phyloP scores from a whole-genome alignment of 352 stramenopile genomes.

The Globisporangium recalcitrans region DNA sequence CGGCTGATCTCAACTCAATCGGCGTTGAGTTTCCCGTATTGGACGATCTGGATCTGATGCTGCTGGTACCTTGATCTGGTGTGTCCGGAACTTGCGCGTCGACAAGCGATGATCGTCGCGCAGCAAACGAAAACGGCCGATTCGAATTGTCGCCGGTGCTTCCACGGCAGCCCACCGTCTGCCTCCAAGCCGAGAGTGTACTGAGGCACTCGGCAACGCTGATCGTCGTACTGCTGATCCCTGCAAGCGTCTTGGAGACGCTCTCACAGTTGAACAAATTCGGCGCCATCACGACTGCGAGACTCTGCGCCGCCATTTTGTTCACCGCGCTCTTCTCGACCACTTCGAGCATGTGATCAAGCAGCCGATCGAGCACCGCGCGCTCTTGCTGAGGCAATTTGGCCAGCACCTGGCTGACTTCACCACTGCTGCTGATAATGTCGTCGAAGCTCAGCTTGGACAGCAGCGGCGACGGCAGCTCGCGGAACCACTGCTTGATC shows the following conservation, averaged over 20 bases:
- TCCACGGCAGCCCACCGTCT: background rate
- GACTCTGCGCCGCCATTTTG: constrained; percentile 44
- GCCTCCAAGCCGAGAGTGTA: constrained; percentile 34
- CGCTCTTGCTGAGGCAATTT: constrained; percentile 28
- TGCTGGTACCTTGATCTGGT: background rate
- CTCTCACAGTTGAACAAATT: constrained; percentile 39
- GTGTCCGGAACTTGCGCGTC: background rate
- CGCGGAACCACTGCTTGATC: constrained; percentile 58
- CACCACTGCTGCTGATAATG: constrained; percentile 7
- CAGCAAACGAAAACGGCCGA: background rate
- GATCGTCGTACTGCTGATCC: constrained; percentile 18
- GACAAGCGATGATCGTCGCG: background rate
- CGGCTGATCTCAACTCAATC: background rate
- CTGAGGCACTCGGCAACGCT: constrained; percentile 37
- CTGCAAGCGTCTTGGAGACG: constrained; percentile 15
- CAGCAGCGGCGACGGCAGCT: constrained; percentile 43
- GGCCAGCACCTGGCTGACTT: constrained; percentile 18
- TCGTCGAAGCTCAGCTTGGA: constrained; percentile 16
- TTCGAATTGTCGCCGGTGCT: background rate
- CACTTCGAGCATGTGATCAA: constrained; percentile 64
- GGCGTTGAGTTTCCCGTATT: background rate
- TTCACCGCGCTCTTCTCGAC: constrained; percentile 28
- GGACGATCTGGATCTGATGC: background rate
- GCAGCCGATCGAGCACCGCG: constrained; percentile 52
- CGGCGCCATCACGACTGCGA: constrained; percentile 52